Conservation (phyloP, 1,284 basidiomycete species). For the Coriolopsis trogii region DNA sequence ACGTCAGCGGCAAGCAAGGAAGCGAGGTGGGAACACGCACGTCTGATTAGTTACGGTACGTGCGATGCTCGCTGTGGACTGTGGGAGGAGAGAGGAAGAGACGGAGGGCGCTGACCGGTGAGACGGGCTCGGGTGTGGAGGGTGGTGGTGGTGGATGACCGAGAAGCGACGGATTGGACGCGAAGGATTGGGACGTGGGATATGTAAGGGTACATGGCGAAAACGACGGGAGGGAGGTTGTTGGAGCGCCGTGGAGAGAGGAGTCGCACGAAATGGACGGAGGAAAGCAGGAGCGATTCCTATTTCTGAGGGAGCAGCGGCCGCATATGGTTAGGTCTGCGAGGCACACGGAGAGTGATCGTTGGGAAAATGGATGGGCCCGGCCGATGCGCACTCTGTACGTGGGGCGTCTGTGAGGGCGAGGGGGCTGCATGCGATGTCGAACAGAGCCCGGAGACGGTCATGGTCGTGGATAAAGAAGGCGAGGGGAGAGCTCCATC, state of each 20-base stretch:
- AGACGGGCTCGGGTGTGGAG: too few relatives aligned
- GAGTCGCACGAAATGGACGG: constrained; percentile 23
- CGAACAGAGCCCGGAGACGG: not conserved
- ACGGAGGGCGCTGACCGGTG: too few relatives aligned
- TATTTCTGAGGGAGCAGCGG: constrained; percentile 4
- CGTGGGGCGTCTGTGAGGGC: too few relatives aligned
- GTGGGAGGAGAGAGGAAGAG: not conserved
- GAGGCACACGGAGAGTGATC: constrained; percentile 33
- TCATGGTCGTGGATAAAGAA: too few relatives aligned
- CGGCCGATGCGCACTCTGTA: too few relatives aligned
- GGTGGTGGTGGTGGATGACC: too few relatives aligned
- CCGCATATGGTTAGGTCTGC: constrained; percentile 29
- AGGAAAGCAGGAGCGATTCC: constrained; percentile 12
- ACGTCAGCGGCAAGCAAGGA: constrained; percentile 6
- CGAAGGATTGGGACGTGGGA: constrained; percentile 1
- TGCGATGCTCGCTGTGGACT: not conserved
- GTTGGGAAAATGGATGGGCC: constrained; percentile 1
- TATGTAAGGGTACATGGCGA: constrained; percentile 12
- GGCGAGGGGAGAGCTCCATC: too few relatives aligned
- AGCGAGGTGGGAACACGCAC: constrained; percentile 8
- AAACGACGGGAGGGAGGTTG: constrained; percentile 5
- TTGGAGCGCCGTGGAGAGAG: constrained; percentile 1
- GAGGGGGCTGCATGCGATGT: too few relatives aligned
- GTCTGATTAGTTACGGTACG: constrained; percentile 3
- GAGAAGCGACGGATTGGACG: constrained; percentile 4